Base-by-base conservation (phyloP, 768 basidiomycete species). In the Mycena metata region DNA sequence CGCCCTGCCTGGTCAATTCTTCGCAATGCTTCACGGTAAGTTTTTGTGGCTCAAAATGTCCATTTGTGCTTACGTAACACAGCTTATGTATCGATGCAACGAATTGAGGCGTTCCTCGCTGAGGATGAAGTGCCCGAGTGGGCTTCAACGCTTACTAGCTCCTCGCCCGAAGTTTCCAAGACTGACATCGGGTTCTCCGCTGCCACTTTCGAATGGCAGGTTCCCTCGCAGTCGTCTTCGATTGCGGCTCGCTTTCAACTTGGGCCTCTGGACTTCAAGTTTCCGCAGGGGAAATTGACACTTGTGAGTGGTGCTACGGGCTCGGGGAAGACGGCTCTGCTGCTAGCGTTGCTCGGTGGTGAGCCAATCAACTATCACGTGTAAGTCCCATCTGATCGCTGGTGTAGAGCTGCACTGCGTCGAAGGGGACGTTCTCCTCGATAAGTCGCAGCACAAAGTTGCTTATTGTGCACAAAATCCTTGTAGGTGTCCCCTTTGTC, bases 11-110 rank as follows among this genome's bases (percentile, higher is more conserved):
- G 83, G 80, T 0, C 89, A 91, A 70, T 79, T 92, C 33, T 89
- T 90, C 66, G 89, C 90, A 8, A 80, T 91, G 78, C 76, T 91
- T 11, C 82, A 90, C 49, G 90, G 90, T 90, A 64, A 69, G 79
- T 61, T 12, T 19, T 47, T 23, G 33, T 11, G 39, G 39, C 50
- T 58, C 26, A 24, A 6, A 30, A 10, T 67, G 19, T 26, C 12
- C 41, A 33, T 33, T 23, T n/a, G 30, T 55, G 49, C 72, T 65
- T 64, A 56, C 46, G 59, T 60, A 41, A 19, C 42, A 11, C 54
- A 88, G 89, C 92, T 9, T 90, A 90, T 73, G 90, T 96, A 23
- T 92, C 93, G 5, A 90, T 95, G 88, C 87, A 91, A 73, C 88
- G 94, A 58, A 94, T 96, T 67, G 89, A 94, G 74, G 83, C 79